Evolutionary conservation across 2,329 filamentous ascomycete genomes (phyloP), one percentile per base, ranked within the genome.

Genomic region (Tolypocladium nubicola): DNA sequence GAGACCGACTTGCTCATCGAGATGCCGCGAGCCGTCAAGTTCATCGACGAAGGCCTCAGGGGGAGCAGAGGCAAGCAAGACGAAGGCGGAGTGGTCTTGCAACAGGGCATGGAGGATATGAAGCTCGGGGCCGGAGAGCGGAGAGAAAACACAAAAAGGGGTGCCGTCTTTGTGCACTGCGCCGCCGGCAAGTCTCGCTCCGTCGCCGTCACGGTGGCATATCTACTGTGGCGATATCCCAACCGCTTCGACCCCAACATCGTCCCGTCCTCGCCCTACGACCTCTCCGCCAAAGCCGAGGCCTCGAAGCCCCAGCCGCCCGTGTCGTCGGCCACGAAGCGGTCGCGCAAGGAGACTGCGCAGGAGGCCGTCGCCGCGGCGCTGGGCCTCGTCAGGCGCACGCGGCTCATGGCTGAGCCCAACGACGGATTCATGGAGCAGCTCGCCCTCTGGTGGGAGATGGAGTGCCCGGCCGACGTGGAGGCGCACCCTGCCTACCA

Each of bases 151-250:
- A 61, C 58, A 59, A 59, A 47, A 56, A 54, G 59, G 16, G 74
- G 75, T 35, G 79, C 73, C 16, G 80, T 85, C 35, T 80, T 79
- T 57, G 81, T 85, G 11, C 78, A 81, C 74, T 96, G 94, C 79
- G 93, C 91, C 26, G 96, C 96, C 85, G 94, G 94, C 56, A 96
- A 95, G 74, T 97, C 92, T 39, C 89, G 94, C 59, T 97, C 93
- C 53, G 89, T 93, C 63, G 87, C 90, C 38, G 83, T 89, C 62
- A 81, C 90, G 56, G 81, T 95, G 58, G 93, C 94, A 60, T 97
- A 92, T 72, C 78, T 97, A 54, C 87, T 97, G 61, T 85, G 82
- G 72, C 82, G 81, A 64, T 79, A 84, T 63, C 81, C 83, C 6
- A 70, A 77, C 40, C 78, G 77, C 56, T 83, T 83, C 64, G 70